Evolutionary conservation across 305 asterid species (phyloP).

Genomic region (Fraxinus velutina): DNA sequence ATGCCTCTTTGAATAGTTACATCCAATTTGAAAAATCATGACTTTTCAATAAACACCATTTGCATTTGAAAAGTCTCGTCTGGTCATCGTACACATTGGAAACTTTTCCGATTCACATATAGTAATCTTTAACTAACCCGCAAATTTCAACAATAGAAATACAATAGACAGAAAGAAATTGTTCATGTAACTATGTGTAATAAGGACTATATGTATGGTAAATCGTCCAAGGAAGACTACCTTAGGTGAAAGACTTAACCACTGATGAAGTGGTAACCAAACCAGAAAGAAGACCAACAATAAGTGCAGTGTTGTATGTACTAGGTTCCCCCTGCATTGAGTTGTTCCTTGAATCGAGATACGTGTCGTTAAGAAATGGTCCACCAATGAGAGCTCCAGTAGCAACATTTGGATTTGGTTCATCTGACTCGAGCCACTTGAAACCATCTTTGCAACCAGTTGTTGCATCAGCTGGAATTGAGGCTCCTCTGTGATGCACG

Average conservation of each 20-base stretch:
- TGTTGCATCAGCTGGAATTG: slow-evolving; percentile 59
- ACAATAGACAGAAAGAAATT: background rate
- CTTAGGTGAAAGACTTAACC: slow-evolving; percentile 58
- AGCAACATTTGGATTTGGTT: slow-evolving; percentile 83
- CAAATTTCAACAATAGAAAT: background rate
- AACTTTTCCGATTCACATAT: background rate
- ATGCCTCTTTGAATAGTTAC: background rate
- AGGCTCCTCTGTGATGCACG: slow-evolving; percentile 93
- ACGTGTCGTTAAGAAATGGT: slow-evolving; percentile 77
- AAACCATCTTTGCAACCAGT: slow-evolving; percentile 83
- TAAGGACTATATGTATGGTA: background rate
- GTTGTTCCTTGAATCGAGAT: slow-evolving; percentile 74
- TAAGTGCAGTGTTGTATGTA: slow-evolving; percentile 74
- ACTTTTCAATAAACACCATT: background rate
- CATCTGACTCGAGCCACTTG: slow-evolving; percentile 61
- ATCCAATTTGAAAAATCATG: background rate
- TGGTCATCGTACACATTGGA: background rate
- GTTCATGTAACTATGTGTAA: background rate
- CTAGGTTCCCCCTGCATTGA: slow-evolving; percentile 90
- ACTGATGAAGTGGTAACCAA: slow-evolving; percentile 87
- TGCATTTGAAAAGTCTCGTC: background rate
- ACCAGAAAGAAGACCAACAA: slow-evolving; percentile 81
- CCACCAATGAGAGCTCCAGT: slow-evolving; percentile 90
- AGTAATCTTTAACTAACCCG: background rate
- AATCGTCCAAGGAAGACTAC: background rate